Conservation (phyloP, 805 yeast genomes). For the Saccharomycopsis sp. region DNA sequence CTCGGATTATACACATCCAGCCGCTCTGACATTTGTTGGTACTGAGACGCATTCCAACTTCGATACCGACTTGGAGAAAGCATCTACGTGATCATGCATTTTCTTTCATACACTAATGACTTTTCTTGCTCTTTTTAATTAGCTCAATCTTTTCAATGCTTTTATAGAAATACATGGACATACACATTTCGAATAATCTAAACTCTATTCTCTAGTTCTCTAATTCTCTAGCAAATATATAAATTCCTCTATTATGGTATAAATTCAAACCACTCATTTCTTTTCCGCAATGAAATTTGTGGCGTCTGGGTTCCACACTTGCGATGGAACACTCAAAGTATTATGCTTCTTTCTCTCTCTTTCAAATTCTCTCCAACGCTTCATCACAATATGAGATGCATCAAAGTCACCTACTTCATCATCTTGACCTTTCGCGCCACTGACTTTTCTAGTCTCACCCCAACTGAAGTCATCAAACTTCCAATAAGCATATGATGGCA, state of each 20-base stretch:
- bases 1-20: neutral
- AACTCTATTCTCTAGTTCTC: neutral
- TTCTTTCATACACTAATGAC: neutral
- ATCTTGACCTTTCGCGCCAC: slow-evolving; percentile 62
- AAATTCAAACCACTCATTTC: neutral
- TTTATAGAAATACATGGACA: neutral
- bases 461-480: slow-evolving; percentile 93
- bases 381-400: slow-evolving; percentile 83
- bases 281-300: neutral
- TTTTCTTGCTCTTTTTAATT: neutral
- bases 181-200: neutral
- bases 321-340: slow-evolving; percentile 26
- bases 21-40: neutral
- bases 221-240: neutral
- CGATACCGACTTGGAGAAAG: neutral
- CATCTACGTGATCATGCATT: neutral
- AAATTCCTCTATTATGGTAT: neutral
- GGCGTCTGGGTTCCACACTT: slow-evolving; percentile 39
- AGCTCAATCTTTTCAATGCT: neutral
- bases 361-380: slow-evolving; percentile 92
- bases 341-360: slow-evolving; percentile 39
- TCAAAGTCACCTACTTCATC: slow-evolving; percentile 79
- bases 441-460: slow-evolving; percentile 90
- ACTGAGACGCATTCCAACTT: neutral
- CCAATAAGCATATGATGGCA: slow-evolving; percentile 88